Evolutionary conservation across 2,329 filamentous ascomycete species (phyloP), one percentile per base, ranked within the genome.

Genomic region (Scedosporium aurantiacum): DNA sequence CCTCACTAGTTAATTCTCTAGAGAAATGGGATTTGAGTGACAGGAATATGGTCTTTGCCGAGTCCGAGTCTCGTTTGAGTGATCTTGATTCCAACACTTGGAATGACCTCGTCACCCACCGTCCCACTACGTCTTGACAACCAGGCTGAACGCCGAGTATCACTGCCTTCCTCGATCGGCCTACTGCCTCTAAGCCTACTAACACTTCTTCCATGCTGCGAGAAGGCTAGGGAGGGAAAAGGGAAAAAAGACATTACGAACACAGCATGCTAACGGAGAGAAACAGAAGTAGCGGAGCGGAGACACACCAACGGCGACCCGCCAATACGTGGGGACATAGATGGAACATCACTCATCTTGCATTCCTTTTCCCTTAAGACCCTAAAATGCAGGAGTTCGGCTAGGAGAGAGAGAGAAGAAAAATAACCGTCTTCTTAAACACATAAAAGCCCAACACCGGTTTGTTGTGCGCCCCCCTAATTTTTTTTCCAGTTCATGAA

Each of bases 351-450:
- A 41, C 18, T 21, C 47, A 70, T 71, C 73, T 71, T 69, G 70
- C 75, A 72, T 71, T 71, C 69, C 71, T 73, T 78, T 76, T 76
- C 76, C 73, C 32, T 37, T 76, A 73, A 74, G 73, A 74, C 76
- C 76, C 72, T 76, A 74, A 75, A 55, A 47, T 47, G 43, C 43
- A 47, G n/a, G 50, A 54, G 21, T 27, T 54, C 12, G 50, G 18
- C 50, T 54, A 23, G 21, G 50, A 54, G 23, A 54, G 23, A 54
- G 50, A 37, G 32, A 37, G 8, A 4, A 28, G 27, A 23, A 54
- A 54, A 54, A 23, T 23, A 54, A 54, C 50, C 18, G 50, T 23
- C 50, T 54, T 14, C 23, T 54, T 54, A 54, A 54, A 54, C 50
- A 54, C 50, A 54, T 54, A 27, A 54, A 37, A 54, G 50, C 50